A percentile compares a stretch with the other conserved stretches of the same genome.
Conservation (phyloP, 2,329 filamentous ascomycete genomes). For the Talaromyces sp. region DNA sequence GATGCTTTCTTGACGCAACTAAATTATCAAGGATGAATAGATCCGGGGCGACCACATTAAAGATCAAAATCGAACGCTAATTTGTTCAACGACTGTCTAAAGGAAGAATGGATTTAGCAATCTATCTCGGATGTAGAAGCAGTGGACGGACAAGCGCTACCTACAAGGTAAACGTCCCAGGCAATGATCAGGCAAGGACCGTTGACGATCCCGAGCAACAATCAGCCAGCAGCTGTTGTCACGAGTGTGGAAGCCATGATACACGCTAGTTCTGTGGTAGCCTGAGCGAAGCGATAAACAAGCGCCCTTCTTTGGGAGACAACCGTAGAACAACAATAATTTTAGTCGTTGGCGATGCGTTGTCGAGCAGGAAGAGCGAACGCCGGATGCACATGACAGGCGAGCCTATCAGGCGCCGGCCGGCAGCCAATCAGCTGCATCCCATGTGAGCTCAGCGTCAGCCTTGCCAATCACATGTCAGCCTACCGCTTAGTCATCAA, state of each 20-base stretch:
- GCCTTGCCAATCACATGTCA: conserved; percentile 17
- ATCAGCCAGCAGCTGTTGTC: conserved; percentile 19
- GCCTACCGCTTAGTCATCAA: conserved; percentile 13
- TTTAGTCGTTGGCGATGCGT: not conserved
- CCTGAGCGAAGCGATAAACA: not conserved
- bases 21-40: not conserved
- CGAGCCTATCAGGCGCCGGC: conserved; percentile 11
- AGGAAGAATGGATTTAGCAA: not conserved
- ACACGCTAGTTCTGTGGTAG: not conserved
- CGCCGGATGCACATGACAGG: conserved; percentile 16
- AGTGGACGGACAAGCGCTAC: not conserved
- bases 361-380: conserved; percentile 16
- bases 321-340: not conserved
- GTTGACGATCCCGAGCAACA: conserved; percentile 12
- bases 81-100: not conserved
- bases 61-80: no score
- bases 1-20: not conserved
- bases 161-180: not conserved
- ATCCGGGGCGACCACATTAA: not conserved
- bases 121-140: not conserved
- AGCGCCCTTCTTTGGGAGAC: not conserved
- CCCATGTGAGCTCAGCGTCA: conserved; percentile 9
- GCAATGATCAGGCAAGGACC: conserved; percentile 4
- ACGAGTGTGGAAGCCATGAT: conserved; percentile 16
- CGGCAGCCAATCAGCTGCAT: conserved; percentile 13